Evolutionary conservation across 495 filamentous ascomycete species (phyloP), one percentile per base, ranked within the genome.

Genomic region (Polyplosphaeria fusca): DNA sequence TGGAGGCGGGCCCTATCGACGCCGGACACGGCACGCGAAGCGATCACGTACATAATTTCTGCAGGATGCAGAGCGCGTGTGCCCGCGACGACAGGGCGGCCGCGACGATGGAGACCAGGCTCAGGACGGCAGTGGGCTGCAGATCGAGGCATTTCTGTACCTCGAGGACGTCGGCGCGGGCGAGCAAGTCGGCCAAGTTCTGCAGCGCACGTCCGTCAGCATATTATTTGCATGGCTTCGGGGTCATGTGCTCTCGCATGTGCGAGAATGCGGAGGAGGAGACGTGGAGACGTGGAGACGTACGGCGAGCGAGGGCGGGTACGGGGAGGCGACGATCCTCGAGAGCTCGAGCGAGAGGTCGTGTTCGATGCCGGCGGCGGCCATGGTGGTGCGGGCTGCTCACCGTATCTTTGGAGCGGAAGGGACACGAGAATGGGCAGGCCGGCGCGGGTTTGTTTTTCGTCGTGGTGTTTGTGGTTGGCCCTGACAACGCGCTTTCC

Each of bases 11-110:
- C 37, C 22, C 18, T 9, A 24, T 24, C 3, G 5, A 26, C n/a
- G 22, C 37, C 47, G 19, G 38, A 35, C n/a, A 3, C 13, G 44
- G 53, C 37, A 44, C 26, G 26, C 18, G 28, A 41, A 47, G 55
- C 38, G 60, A 47, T 43, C 22, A 32, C 64, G 14, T 60, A 71
- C 68, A 57, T 1, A 72, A 52, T 27, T 37, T 43, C n/a, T 60
- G 52, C 26, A 73, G 45, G 38, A 71, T 58, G 18, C 60, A 27
- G 51, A 73, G 40, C 22, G 67, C 55, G 58, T 68, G 65, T 1
- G 65, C 52, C 67, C 67, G 67, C n/a, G 61, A 61, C 9, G 50
- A 40, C 38, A 71, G 47, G 12, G 61, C 67, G 1, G 63, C 62
- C 11, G 62, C 27, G n/a, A 68, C 41, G n/a, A 63, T 43, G 13